A percentile compares a stretch with the other conserved stretches of the same genome.
These are phyloP conservation scores for Leccinum griseonigrum DNA, from an alignment of 1,284 basidiomycete species.

Conservation along the genomic window DNA sequence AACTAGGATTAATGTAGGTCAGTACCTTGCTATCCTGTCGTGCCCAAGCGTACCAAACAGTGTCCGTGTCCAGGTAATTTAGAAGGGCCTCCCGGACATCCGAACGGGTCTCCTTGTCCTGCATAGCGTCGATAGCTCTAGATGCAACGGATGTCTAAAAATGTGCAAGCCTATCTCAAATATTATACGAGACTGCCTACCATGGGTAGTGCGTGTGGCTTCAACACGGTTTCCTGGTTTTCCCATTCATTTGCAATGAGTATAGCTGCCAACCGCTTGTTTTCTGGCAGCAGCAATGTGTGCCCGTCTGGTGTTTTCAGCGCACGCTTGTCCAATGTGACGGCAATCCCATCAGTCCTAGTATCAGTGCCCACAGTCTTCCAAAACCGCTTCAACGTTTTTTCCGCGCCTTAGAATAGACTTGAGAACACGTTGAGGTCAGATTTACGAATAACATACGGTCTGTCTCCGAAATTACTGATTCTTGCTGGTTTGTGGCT, in stretches of 20 bases:
- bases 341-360: constrained; percentile 54
- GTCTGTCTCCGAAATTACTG: constrained; percentile 54
- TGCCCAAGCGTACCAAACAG: constrained; percentile 70
- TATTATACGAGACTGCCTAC: constrained; percentile 44
- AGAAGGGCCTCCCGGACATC: constrained; percentile 75
- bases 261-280: constrained; percentile 73
- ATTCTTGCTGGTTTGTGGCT: constrained; percentile 35
- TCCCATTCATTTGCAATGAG: constrained; percentile 97
- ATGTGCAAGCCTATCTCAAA: neutral
- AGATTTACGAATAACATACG: constrained; percentile 36
- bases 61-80: constrained; percentile 93
- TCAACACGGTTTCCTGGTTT: constrained; percentile 82
- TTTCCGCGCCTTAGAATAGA: constrained; percentile 68
- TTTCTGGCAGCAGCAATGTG: constrained; percentile 67
- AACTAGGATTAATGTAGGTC: constrained; percentile 50
- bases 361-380: constrained; percentile 76
- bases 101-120: constrained; percentile 52
- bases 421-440: constrained; percentile 10
- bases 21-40: constrained; percentile 3
- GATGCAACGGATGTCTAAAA: constrained; percentile 80
- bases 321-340: constrained; percentile 83
- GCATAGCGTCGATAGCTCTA: constrained; percentile 83
- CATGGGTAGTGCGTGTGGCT: constrained; percentile 90
- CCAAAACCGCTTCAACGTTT: constrained; percentile 88
- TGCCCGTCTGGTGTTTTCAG: constrained; percentile 88